These are phyloP conservation scores for Coniella lustricola DNA, from an alignment of 2,329 filamentous ascomycete species.

Conservation along the genomic window DNA sequence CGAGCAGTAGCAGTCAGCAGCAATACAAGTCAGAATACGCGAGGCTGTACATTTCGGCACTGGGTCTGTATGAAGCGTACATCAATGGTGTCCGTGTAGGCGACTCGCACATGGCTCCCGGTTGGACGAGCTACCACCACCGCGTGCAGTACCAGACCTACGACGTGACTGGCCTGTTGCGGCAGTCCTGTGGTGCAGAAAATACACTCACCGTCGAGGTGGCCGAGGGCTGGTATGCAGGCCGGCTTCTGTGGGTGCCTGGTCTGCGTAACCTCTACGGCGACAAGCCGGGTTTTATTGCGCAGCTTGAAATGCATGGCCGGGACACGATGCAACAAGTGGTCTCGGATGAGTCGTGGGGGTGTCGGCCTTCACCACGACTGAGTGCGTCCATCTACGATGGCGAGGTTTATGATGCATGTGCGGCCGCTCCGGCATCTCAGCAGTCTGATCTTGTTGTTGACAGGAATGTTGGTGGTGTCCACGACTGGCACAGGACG, in stretches of 20 bases:
- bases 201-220: conserved; percentile 41
- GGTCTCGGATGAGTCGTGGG: conserved; percentile 27
- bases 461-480: background rate
- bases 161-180: conserved; percentile 32
- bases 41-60: conserved; percentile 23
- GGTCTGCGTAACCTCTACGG: conserved; percentile 26
- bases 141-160: conserved; percentile 36
- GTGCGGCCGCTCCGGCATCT: conserved; percentile 20
- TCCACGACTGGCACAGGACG: background rate
- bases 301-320: conserved; percentile 25
- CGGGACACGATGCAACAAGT: conserved; percentile 17
- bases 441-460: no score
- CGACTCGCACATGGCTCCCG: conserved; percentile 30
- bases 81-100: conserved; percentile 31
- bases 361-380: conserved; percentile 16
- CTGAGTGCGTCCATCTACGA: conserved; percentile 22
- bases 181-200: conserved; percentile 19
- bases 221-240: conserved; percentile 45
- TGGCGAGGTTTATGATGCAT: conserved; percentile 27
- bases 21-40: conserved; percentile 3
- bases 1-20: no score
- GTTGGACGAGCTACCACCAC: conserved; percentile 38
- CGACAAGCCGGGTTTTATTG: conserved; percentile 25
- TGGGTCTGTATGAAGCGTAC: conserved; percentile 30
- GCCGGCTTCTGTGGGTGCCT: conserved; percentile 28